A percentile compares a stretch with the other conserved stretches of the same genome.
Evolutionary conservation across 257 asterid species (phyloP).

Genomic region (Penstemon eatonii): DNA sequence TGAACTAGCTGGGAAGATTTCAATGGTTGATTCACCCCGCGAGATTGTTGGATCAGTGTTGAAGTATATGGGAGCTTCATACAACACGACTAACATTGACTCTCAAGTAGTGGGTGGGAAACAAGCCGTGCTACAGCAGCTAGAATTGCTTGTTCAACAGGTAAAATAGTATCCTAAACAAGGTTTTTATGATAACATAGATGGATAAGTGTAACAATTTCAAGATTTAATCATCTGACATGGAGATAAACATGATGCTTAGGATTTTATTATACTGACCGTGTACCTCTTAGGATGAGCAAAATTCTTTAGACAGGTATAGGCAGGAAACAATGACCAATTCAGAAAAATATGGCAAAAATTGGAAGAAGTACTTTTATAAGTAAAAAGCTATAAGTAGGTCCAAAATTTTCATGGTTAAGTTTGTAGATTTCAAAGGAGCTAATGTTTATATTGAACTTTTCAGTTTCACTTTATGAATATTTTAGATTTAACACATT

Average conservation of each 20-base stretch:
- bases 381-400: too few relatives aligned
- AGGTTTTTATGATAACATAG: not conserved
- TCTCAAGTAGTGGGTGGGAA: slow-evolving; percentile 80
- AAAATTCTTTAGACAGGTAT: not conserved
- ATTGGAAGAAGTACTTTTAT: too few relatives aligned
- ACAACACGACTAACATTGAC: slow-evolving; percentile 66
- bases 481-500: not conserved
- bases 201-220: not conserved
- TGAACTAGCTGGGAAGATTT: slow-evolving; percentile 84
- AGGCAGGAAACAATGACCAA: not conserved
- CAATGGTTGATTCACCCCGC: slow-evolving; percentile 92
- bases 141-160: slow-evolving; percentile 69
- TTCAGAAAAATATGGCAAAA: too few relatives aligned
- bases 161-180: slow-evolving; percentile 34
- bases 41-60: slow-evolving; percentile 88
- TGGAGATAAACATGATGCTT: not conserved
- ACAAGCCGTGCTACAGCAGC: slow-evolving; percentile 66
- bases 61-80: slow-evolving; percentile 89
- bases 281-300: not conserved
- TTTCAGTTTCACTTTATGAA: not conserved
- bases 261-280: not conserved
- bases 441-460: not conserved
- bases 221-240: not conserved
- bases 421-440: not conserved
- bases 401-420: not conserved